Base-by-base conservation (phyloP, 208 protist species). In the Wallacemonas sp. region DNA sequence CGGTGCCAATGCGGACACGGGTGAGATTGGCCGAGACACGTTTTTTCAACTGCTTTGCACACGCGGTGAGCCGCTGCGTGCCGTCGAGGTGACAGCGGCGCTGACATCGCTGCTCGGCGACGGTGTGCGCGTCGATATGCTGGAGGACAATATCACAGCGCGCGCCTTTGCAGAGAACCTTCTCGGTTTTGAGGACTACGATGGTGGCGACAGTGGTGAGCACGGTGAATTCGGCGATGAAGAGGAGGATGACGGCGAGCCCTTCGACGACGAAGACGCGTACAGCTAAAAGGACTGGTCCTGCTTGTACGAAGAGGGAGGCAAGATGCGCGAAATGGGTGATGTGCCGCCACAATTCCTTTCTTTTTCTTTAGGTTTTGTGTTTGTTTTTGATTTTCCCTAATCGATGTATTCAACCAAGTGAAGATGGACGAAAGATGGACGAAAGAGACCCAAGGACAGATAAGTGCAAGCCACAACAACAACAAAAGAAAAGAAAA, bases 141-240 rank as follows among this genome's bases (percentile, higher is more conserved):
- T 96, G 2, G 87, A 95, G 65, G 91, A 95, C 56, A 70, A 80
- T 41, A 93, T 97, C 67, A 93, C 90, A 0, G 88, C 90, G 1
- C 82, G 90, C 59, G 72, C 80, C 60, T 96, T 97, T 45, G 80
- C 92, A 1, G 86, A 97, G 72, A 93, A 93, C 56, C 72, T 97
- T 8, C 79, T 97, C 4, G 92, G 92, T 41, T 97, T 97, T 61
- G 90, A 94, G 65, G 92, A 95, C 70, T 95, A 95, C 75, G 86
- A 95, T 31, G 75, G 62, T 1, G 62, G 12, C 19, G 58, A 61
- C 21, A 68, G 77, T 15, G 70, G 67, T 34, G 58, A 55, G 19
- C 64, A 82, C 17, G 63, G 64, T 24, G 63, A 46, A 31, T 39
- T 51, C 26, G 62, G 70, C 1, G 68, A 64, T 1, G 70, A 66